Base-by-base conservation (phyloP, 202 grass and related monocot genomes). In the Setaria viridis region DNA sequence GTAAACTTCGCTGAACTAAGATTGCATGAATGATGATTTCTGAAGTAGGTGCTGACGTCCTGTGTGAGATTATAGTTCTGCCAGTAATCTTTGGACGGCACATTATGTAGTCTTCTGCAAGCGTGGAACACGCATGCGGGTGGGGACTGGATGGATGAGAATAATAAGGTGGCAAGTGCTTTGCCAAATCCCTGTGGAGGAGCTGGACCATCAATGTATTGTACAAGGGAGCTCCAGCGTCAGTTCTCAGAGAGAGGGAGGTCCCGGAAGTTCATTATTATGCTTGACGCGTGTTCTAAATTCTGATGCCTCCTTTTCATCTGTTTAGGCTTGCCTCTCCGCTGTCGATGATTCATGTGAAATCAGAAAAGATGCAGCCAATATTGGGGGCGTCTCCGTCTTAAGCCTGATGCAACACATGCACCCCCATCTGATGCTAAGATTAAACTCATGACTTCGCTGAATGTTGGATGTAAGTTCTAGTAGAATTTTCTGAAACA, bases 201-300 rank as follows among this genome's bases (percentile, higher is more conserved):
- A 59, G 74, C 74, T 78, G 83, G 55, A 43, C 67, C 76, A 80
- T 71, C 53, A 39, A 62, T 62, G 19, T 20, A 71, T 33, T 63
- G 33, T 14, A 17, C 9, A 33, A 50, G 12, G 60, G 51, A 21
- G 85, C 15, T 81, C 45, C 48, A 6, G 47, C 11, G 58, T 80
- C 59, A 57, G 17, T 39, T 81, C 62, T 47, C 48, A 42, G 46
- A 74, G 47, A 46, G 29, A 63, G 4, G 33, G 25, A 6, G 16
- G 16, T 9, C 9, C 67, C 47, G 7, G 7, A 16, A 9, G 47
- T 75, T 67, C 25, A 74, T 81, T 37, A 25, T 64, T 74, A 35
- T 42, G 34, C 11, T 42, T 9, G 35, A 17, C 20, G 13, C 21
- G 79, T 75, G 45, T 19, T 76, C 37, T 57, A 20, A 30, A n/a